Conservation (phyloP, 2,329 filamentous ascomycete species). For the Cladobotryum protrusum region DNA sequence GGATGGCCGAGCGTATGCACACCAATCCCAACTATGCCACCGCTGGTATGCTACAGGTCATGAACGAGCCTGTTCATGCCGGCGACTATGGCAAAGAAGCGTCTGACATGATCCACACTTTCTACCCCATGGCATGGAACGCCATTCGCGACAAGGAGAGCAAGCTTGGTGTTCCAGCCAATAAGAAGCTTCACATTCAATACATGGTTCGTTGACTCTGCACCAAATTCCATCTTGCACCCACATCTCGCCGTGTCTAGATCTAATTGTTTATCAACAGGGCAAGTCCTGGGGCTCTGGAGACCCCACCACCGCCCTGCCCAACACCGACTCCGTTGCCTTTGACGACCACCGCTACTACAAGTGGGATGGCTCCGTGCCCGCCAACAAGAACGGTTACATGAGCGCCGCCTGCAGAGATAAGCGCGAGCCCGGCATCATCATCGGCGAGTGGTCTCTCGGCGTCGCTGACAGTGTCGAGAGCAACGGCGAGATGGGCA, state of each 20-base stretch:
- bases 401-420: conserved; percentile 44
- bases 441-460: conserved; percentile 56
- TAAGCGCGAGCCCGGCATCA: conserved; percentile 37
- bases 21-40: conserved; percentile 41
- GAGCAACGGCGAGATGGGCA: conserved; percentile 37
- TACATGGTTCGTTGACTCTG: conserved; percentile 29
- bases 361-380: conserved; percentile 44
- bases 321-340: conserved; percentile 37
- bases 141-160: conserved; percentile 44
- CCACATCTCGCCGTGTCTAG: too few relatives aligned
- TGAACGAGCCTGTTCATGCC: conserved; percentile 49
- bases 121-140: conserved; percentile 20
- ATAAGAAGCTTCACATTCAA: conserved; percentile 46
- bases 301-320: conserved; percentile 41
- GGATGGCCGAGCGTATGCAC: conserved; percentile 48
- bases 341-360: conserved; percentile 56
- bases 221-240: too few relatives aligned
- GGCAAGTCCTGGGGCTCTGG: conserved; percentile 49
- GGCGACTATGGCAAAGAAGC: conserved; percentile 21
- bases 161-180: conserved; percentile 33
- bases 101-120: conserved; percentile 21
- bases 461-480: conserved; percentile 44
- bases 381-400: conserved; percentile 41
- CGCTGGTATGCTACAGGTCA: conserved; percentile 52
- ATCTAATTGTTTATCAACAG: conserved; percentile 9